Percentiles rank a stretch among this genome's conserved stretches.
phyloP scores from a whole-genome alignment of 495 filamentous ascomycete species.

The Trichoderma gamsii region DNA sequence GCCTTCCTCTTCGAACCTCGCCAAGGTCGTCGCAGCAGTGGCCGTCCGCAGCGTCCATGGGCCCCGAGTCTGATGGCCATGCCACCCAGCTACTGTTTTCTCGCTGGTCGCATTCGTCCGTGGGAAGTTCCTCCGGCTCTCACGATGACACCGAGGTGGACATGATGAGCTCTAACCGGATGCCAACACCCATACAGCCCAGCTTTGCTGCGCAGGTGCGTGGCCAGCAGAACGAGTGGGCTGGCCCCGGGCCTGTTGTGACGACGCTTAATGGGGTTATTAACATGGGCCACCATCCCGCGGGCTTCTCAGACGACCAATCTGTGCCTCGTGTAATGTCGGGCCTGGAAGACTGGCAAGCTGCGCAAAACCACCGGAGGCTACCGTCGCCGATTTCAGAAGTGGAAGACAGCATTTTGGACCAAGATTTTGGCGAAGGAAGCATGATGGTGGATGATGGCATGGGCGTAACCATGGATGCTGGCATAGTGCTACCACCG shows the following conservation, averaged over 20 bases:
- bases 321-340: constrained; percentile 24
- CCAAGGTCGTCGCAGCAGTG: constrained; percentile 34
- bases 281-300: constrained; percentile 36
- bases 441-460: constrained; percentile 30
- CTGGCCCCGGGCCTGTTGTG: constrained; percentile 26
- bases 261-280: constrained; percentile 36
- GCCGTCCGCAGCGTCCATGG: constrained; percentile 28
- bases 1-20: constrained; percentile 38
- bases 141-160: neutral
- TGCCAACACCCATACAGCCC: constrained; percentile 51
- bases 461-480: neutral
- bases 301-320: constrained; percentile 25
- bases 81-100: constrained; percentile 5
- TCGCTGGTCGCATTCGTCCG: constrained; percentile 24
- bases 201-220: constrained; percentile 42
- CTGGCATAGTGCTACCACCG: neutral
- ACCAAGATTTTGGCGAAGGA: neutral
- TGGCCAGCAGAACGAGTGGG: constrained; percentile 33
- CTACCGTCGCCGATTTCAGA: constrained; percentile 70
- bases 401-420: constrained; percentile 36
- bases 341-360: constrained; percentile 40
- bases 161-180: constrained; percentile 23
- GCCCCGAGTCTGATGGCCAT: constrained; percentile 31
- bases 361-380: constrained; percentile 46
- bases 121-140: neutral